Conservation (phyloP, 2,329 filamentous ascomycete species). For the Anisogramma anomala region DNA sequence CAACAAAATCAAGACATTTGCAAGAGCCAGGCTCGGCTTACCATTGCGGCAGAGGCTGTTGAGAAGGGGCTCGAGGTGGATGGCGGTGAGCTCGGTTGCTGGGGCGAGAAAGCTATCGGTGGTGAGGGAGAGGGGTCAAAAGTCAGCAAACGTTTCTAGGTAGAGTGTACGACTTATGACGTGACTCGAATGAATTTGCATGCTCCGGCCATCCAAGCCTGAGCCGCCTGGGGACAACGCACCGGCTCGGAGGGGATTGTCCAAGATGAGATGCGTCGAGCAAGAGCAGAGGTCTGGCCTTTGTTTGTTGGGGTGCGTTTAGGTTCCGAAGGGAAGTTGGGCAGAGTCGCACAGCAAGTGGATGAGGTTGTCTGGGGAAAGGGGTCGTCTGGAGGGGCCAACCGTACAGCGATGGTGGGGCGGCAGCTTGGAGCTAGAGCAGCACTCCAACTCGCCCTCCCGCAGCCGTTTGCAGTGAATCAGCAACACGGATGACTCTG, state of each 20-base stretch:
- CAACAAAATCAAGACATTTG: not conserved
- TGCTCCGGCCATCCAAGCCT: too few species aligned
- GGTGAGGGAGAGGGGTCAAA: slow-evolving; percentile 14
- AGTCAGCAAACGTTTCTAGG: not conserved
- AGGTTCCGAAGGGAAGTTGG: slow-evolving; percentile 2
- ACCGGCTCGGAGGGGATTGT: slow-evolving; percentile 8
- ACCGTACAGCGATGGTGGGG: too few species aligned
- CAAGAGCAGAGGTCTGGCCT: slow-evolving; percentile 1
- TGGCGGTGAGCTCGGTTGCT: slow-evolving; percentile 5
- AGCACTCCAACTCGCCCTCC: too few species aligned
- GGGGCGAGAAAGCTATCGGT: slow-evolving; percentile 9
- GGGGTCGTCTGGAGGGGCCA: not conserved
- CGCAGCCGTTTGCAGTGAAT: too few species aligned
- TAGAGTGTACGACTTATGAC: slow-evolving; percentile 4
- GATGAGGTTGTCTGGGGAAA: slow-evolving; percentile 2
- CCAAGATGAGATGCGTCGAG: slow-evolving; percentile 5
- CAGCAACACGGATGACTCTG: too few species aligned
- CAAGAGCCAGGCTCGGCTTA: not conserved
- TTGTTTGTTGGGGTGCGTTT: slow-evolving; percentile 6
- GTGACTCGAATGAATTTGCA: slow-evolving; percentile 9
- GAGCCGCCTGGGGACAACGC: slow-evolving; percentile 1
- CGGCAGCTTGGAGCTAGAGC: too few species aligned
- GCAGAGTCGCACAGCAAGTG: slow-evolving; percentile 9
- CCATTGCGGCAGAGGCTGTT: slow-evolving; percentile 10
- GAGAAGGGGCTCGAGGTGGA: slow-evolving; percentile 4